Percentiles rank a stretch among this genome's conserved stretches.
These are phyloP conservation scores for Salix purpurea DNA, from an alignment of 345 rosid species.

Conservation along the genomic window DNA sequence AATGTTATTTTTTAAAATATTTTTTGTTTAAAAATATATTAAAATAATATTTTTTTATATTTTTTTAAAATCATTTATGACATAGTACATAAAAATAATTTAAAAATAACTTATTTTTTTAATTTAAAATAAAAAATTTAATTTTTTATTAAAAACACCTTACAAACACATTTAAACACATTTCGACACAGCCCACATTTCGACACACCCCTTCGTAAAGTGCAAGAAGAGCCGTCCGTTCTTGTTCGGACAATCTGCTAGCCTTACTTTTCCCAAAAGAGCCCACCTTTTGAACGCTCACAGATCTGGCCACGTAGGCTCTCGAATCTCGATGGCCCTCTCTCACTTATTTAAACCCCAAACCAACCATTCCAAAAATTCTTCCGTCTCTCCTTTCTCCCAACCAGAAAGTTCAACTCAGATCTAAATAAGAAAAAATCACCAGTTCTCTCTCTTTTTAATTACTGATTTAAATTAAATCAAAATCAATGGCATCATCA, in stretches of 20 bases:
- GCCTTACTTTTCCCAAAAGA: not conserved
- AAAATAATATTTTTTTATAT: no score
- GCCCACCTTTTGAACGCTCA: not conserved
- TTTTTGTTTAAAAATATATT: no score
- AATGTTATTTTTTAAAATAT: no score
- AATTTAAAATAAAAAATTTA: no score
- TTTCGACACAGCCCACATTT: no score
- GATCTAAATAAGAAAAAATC: not conserved
- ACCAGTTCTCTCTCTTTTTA: no score
- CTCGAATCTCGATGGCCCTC: not conserved
- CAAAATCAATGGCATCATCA: conserved; percentile 32
- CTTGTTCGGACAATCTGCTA: not conserved
- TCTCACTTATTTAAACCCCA: not conserved
- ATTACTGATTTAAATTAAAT: conserved; percentile 25
- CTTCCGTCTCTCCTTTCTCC: not conserved
- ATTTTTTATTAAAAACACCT: no score
- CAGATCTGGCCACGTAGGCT: not conserved
- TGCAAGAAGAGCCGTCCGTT: not conserved
- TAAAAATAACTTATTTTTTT: no score
- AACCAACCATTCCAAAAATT: not conserved
- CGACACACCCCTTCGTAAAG: not conserved
- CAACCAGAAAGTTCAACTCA: not conserved
- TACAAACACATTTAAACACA: no score
- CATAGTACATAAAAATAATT: no score
- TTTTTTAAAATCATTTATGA: no score